Evolutionary conservation across 805 yeast genomes (phyloP), one percentile per base, ranked within the genome.

Genomic region (Metschnikowia cerradonensis): DNA sequence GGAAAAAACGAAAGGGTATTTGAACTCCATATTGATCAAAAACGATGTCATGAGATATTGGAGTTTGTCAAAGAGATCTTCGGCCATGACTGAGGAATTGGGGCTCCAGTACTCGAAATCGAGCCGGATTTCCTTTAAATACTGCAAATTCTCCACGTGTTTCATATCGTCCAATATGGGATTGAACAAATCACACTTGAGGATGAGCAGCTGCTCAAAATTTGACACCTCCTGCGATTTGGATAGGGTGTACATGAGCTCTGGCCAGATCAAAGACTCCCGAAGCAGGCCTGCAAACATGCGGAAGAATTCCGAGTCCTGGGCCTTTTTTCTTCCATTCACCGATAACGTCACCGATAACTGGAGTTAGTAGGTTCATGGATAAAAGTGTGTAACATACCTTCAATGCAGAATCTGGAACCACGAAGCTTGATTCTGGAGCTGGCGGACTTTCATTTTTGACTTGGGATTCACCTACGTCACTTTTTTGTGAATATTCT

Each of bases 1-100:
- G 19, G 73, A 68, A 39, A 70, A 69, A 3, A 66, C 59, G 31
- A 69, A 60, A 1, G 75, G 74, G 44, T 49, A 66, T 31, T 48
- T 45, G 38, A 44, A 47, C 51, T 70, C 75, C 6, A 67, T 51
- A n/a, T 65, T 56, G n/a, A 69, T 20, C 7, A 67, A 19, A 31
- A 64, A 47, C 5, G 68, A 60, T 1, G 58, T 36, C 13, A 66
- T 42, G 49, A 58, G 48, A 45, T 62, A 64, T 47, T 65, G 63
- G 31, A 67, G 50, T 17, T 56, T 51, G n/a, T 50, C 53, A 32
- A 48, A 26, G n/a, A 58, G 13, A 14, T 47, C 49, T 17, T 51
- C 47, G 22, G 50, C 57, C 15, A 44, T 35, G 3, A 55, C 31
- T 13, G 50, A 32, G 1, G 40, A 19, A n/a, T 39, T 34, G 3